Base-by-base conservation (phyloP, 2,329 filamentous ascomycete genomes). In the Aspergillus fumigatus region DNA sequence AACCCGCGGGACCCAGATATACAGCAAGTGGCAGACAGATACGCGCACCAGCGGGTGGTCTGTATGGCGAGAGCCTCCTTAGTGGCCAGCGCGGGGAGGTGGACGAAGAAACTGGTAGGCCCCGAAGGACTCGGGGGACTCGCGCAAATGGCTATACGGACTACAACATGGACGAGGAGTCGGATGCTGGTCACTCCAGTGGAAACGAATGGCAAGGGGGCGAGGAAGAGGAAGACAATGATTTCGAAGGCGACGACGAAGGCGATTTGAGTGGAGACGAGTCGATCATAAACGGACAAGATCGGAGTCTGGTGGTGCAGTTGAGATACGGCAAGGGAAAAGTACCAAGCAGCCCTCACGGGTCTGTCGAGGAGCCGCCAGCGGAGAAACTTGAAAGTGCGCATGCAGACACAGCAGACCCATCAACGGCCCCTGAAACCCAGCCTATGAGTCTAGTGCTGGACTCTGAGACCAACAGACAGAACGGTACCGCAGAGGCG, bases 11-110 rank as follows among this genome's bases (percentile, higher is more conserved):
- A 78, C 89, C 81, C 51, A 82, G 80, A 11, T 82, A 86, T 51
- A 97, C 94, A 3, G 87, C 90, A 23, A 96, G 92, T 70, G 94
- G 94, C 23, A 86, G 94, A 23, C 91, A 96, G 70, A 86, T 96
- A 61, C 80, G 75, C 62, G 75, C 70, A 55, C 76, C 80, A 48
- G 72, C 79, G n/a, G 80, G 80, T 41, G 81, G 81, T n/a, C 62
- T 77, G 21, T 84, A 83, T 65, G 81, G 81, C 10, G 81, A 82
- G 67, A 75, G 73, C 32, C 68, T 87, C 56, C 76, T 87, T 17
- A 82, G 79, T 63, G 82, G 81, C 41, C 81, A 83, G 61, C 59
- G 75, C 23, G 74, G 75, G 32, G 78, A 75, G 25, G 77, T 74
- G 23, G 80, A 78, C 2, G 73, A 77, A 57, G 69, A 73, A 52